Base-by-base conservation (phyloP, 768 basidiomycete species). In the Lentinula sp. region DNA sequence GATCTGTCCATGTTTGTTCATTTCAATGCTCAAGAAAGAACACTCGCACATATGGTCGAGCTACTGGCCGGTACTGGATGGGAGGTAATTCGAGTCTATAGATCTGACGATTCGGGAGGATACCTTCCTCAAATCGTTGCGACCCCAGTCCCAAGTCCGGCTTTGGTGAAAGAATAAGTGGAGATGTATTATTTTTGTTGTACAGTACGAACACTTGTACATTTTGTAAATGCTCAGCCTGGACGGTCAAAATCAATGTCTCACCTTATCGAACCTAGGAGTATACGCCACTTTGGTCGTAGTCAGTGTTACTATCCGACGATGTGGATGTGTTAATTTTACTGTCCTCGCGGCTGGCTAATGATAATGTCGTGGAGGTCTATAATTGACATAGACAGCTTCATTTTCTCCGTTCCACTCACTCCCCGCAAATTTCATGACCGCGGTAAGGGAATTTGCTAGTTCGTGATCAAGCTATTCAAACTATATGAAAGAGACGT, bases 1-100 rank as follows among this genome's bases (percentile, higher is more conserved):
- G 63, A 64, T 61, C 34, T 61, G 3, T 40, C 28, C 3, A 64
- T 64, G 63, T 43, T 52, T 42, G 63, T 57, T 10, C 52, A 60
- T 34, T 55, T 64, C 35, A 61, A 64, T 53, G 63, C 60, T 18
- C 34, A 49, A 11, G 57, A 59, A 35, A 37, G 57, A 15, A 59
- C 57, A 8, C 42, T 59, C 28, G 57, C 10, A 7, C 43, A 50
- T 15, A n/a, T 59, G 10, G 48, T 48, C 3, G 45, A 59, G 18
- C 23, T 59, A 8, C 37, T 59, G 37, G 48, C 57, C 18, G 15
- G 32, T 13, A 49, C 45, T 35, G 57, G 57, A 21, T 59, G 57
- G 57, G 28, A 59, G 42, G 37, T 59, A 15, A 49, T 31, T 46
- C 45, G 32, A 15, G 57, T 59, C 5, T 45, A 59, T 28, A 48